Percentiles rank a stretch among this genome's conserved stretches.
phyloP scores from a whole-genome alignment of 805 yeast genomes.

The Starmera pachycereana region DNA sequence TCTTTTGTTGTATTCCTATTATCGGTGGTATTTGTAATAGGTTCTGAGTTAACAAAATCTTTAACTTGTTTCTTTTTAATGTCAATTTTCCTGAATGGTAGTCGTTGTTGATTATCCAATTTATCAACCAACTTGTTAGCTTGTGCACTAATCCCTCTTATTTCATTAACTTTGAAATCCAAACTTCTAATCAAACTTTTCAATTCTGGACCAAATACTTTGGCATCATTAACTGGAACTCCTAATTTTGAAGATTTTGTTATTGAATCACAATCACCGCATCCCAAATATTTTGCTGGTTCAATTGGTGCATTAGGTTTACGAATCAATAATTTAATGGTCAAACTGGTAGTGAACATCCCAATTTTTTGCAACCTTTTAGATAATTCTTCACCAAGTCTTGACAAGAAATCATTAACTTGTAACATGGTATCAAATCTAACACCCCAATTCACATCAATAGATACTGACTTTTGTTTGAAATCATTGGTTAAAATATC shows the following conservation, averaged over 20 bases:
- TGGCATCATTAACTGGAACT: conserved; percentile 46
- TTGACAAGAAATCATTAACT: conserved; percentile 50
- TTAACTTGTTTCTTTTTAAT: conserved; percentile 3
- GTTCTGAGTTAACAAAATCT: conserved; percentile 3
- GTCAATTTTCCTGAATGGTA: conserved; percentile 22
- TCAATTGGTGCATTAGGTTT: conserved; percentile 58
- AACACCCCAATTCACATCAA: conserved; percentile 89
- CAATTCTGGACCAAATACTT: conserved; percentile 50
- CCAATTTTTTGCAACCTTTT: conserved; percentile 37
- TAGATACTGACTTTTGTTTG: conserved; percentile 67
- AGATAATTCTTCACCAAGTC: conserved; percentile 50
- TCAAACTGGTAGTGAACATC: conserved; percentile 44
- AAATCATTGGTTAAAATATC: conserved; percentile 40
- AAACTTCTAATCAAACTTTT: conserved; percentile 45
- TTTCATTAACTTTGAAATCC: conserved; percentile 51
- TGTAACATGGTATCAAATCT: conserved; percentile 54
- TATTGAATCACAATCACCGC: conserved; percentile 66
- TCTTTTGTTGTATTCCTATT: neutral
- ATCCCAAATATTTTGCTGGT: conserved; percentile 75
- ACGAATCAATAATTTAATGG: conserved; percentile 56
- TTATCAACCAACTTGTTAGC: conserved; percentile 43
- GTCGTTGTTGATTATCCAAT: conserved; percentile 21
- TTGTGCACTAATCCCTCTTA: conserved; percentile 73
- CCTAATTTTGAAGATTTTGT: conserved; percentile 54
- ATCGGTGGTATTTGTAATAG: conserved; percentile 1